Conservation (phyloP, 1,139 yeast genomes). For the Lodderomyces metapsilosis region DNA sequence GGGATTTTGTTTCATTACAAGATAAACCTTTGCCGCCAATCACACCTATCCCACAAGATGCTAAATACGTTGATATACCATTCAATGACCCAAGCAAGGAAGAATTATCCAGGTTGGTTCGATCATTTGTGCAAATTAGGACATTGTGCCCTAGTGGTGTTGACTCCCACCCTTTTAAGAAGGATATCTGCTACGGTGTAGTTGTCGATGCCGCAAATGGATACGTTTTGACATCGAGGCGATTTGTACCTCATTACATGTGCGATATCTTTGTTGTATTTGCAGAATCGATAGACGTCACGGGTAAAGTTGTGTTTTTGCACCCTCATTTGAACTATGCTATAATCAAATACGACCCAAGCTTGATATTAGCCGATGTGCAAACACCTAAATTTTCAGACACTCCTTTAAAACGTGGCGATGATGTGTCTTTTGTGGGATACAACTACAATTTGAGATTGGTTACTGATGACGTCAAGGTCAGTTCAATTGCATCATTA, state of each 20-base stretch:
- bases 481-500: conserved; percentile 72
- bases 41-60: conserved; percentile 50
- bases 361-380: conserved; percentile 43
- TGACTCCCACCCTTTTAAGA: conserved; percentile 69
- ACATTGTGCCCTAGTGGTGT: conserved; percentile 65
- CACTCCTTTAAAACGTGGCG: conserved; percentile 69
- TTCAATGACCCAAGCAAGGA: conserved; percentile 45
- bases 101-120: conserved; percentile 52
- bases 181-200: conserved; percentile 70
- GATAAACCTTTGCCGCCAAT: conserved; percentile 58
- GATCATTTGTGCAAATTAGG: conserved; percentile 65
- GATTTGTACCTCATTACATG: conserved; percentile 81
- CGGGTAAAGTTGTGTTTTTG: conserved; percentile 76
- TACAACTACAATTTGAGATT: conserved; percentile 69
- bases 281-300: conserved; percentile 82
- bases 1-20: conserved; percentile 78
- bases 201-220: conserved; percentile 81
- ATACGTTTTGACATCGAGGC: conserved; percentile 74
- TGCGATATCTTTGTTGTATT: conserved; percentile 75
- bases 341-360: conserved; percentile 78
- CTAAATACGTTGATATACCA: conserved; percentile 71
- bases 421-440: conserved; percentile 73
- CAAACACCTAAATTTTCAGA: conserved; percentile 62
- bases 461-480: conserved; percentile 72
- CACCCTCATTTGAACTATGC: conserved; percentile 91